Conservation (phyloP, 1,139 yeast species). For the Yamadazyma oceani region DNA sequence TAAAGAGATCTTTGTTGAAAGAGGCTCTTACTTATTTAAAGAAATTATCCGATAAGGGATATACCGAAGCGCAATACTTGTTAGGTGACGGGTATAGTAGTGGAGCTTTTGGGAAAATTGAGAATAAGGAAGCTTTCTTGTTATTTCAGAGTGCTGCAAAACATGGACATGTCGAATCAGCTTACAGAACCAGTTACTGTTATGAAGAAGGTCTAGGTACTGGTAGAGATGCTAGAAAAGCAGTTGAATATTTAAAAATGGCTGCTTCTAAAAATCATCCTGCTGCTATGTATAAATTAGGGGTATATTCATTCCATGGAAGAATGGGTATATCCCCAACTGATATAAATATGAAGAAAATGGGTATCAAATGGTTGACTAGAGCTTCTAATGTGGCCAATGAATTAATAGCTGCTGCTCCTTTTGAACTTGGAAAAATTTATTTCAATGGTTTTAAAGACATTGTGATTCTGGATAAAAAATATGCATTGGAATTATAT, state of each 20-base stretch:
- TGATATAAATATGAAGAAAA: constrained; percentile 68
- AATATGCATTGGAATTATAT: constrained; percentile 83
- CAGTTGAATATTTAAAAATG: constrained; percentile 77
- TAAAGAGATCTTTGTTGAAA: constrained; percentile 56
- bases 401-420: constrained; percentile 87
- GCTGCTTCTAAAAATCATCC: constrained; percentile 94
- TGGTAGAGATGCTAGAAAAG: constrained; percentile 82
- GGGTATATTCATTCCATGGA: constrained; percentile 80
- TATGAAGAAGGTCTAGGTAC: constrained; percentile 94
- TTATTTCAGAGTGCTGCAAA: constrained; percentile 89
- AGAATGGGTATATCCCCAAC: constrained; percentile 73
- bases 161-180: constrained; percentile 88
- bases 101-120: constrained; percentile 85
- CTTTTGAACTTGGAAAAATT: constrained; percentile 86
- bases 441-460: constrained; percentile 84
- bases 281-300: constrained; percentile 92
- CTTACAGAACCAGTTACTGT: constrained; percentile 88
- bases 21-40: constrained; percentile 76
- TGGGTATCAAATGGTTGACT: constrained; percentile 90
- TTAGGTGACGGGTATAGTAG: constrained; percentile 86
- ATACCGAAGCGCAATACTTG: constrained; percentile 86
- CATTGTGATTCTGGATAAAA: constrained; percentile 77
- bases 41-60: constrained; percentile 76
- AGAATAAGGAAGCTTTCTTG: constrained; percentile 70
- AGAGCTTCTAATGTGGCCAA: constrained; percentile 84